These are phyloP conservation scores for Beauveria bassiana DNA, from an alignment of 2,329 filamentous ascomycete genomes.

Conservation along the genomic window DNA sequence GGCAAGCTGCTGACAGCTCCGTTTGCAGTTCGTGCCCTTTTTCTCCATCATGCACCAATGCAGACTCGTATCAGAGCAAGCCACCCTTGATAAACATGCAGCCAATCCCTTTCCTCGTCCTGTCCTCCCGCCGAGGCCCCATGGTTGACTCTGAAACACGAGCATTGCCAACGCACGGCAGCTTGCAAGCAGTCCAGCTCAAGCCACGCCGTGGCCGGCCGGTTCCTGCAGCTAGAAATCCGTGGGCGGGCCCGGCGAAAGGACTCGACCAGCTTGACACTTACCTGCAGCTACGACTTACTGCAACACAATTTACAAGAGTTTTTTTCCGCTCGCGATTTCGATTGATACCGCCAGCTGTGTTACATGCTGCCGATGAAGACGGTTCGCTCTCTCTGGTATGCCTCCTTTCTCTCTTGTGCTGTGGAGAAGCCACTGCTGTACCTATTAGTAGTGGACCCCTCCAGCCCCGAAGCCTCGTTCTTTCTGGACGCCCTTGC, in stretches of 20 bases:
- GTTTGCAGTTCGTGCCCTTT: constrained; percentile 1
- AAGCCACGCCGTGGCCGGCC: neutral
- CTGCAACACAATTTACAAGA: no score
- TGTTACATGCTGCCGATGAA: no score
- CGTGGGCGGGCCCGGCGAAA: neutral
- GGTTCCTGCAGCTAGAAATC: neutral
- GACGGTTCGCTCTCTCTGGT: no score
- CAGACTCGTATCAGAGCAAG: neutral
- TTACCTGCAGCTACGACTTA: no score
- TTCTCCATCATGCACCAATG: neutral
- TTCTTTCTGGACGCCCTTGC: no score
- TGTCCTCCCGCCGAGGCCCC: neutral
- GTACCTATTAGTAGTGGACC: no score
- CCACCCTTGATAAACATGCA: neutral
- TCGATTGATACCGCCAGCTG: no score
- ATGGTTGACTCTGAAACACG: neutral
- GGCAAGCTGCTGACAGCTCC: neutral
- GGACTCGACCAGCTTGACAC: neutral
- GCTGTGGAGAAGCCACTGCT: no score
- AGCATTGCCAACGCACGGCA: neutral
- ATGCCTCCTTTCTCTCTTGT: no score
- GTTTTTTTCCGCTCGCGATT: no score
- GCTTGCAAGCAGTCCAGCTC: neutral
- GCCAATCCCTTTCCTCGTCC: neutral
- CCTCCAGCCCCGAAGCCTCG: no score